phyloP scores from a whole-genome alignment of 495 filamentous ascomycete species.

The Daldinia loculata region DNA sequence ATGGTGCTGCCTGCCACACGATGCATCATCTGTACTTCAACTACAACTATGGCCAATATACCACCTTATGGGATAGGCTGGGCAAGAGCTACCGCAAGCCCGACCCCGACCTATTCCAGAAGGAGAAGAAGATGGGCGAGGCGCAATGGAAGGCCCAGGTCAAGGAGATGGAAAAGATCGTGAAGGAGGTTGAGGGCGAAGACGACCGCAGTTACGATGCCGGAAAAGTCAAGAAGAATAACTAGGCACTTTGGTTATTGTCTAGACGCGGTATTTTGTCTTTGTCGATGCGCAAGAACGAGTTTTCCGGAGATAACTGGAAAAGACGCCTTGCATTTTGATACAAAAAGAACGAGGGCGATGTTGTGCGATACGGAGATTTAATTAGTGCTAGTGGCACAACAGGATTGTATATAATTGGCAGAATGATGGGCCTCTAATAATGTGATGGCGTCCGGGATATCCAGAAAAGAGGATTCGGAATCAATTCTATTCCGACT shows the following conservation, averaged over 20 bases:
- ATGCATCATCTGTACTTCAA: conserved; percentile 99
- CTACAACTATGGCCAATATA: conserved; percentile 98
- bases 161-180: conserved; percentile 85
- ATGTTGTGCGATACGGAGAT: conserved; percentile 1
- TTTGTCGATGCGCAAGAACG: background rate
- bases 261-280: background rate
- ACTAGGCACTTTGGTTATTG: conserved; percentile 33
- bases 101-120: conserved; percentile 84
- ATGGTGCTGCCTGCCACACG: conserved; percentile 95
- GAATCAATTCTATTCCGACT: background rate
- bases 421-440: conserved; percentile 4
- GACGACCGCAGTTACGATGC: conserved; percentile 79
- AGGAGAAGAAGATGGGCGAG: conserved; percentile 87
- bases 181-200: conserved; percentile 84
- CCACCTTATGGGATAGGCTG: conserved; percentile 91
- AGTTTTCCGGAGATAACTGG: background rate
- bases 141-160: conserved; percentile 82
- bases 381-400: conserved; percentile 2
- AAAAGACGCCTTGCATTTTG: background rate
- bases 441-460: conserved; percentile 4
- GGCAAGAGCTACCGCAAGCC: conserved; percentile 90
- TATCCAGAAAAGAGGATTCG: conserved; percentile 1
- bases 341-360: background rate
- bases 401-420: background rate
- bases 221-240: conserved; percentile 57